Percentiles rank a stretch among this genome's conserved stretches.
phyloP scores from a whole-genome alignment of 2,329 filamentous ascomycete species.

The Cercospora beticola region DNA sequence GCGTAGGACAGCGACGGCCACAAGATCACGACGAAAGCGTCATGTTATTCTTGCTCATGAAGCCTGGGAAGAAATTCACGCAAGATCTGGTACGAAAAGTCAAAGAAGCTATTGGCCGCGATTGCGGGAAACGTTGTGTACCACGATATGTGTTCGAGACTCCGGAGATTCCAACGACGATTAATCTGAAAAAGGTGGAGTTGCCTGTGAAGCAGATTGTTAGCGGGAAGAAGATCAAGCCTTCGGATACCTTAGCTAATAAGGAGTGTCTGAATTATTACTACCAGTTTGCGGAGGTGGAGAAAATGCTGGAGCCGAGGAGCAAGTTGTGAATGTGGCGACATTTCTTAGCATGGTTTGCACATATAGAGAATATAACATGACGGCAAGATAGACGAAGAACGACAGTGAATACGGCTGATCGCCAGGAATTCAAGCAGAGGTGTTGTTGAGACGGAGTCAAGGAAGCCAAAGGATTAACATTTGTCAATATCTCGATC shows the following conservation, averaged over 20 bases:
- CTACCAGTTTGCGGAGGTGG: slow-evolving; percentile 73
- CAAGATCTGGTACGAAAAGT: slow-evolving; percentile 57
- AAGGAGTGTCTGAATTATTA: slow-evolving; percentile 74
- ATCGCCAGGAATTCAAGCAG: too few species aligned
- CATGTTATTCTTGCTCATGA: slow-evolving; percentile 61
- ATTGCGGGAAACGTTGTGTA: slow-evolving; percentile 71
- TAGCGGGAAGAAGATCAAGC: slow-evolving; percentile 69
- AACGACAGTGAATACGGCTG: background rate
- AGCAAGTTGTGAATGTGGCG: slow-evolving; percentile 45
- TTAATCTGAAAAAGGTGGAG: slow-evolving; percentile 85
- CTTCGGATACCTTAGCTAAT: slow-evolving; percentile 74
- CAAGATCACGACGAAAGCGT: slow-evolving; percentile 59
- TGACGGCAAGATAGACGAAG: background rate
- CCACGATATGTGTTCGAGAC: slow-evolving; percentile 78
- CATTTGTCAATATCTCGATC: too few species aligned
- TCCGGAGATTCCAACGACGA: slow-evolving; percentile 78
- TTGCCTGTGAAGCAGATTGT: slow-evolving; percentile 82
- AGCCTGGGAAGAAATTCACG: slow-evolving; percentile 58
- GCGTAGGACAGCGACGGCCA: slow-evolving; percentile 72
- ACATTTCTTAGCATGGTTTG: too few species aligned
- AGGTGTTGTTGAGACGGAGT: too few species aligned
- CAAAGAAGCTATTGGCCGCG: slow-evolving; percentile 63
- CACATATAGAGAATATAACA: background rate
- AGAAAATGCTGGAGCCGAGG: slow-evolving; percentile 54
- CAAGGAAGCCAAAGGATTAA: too few species aligned